Base-by-base conservation (phyloP, 2,329 filamentous ascomycete species). In the Clonostachys byssicola region DNA sequence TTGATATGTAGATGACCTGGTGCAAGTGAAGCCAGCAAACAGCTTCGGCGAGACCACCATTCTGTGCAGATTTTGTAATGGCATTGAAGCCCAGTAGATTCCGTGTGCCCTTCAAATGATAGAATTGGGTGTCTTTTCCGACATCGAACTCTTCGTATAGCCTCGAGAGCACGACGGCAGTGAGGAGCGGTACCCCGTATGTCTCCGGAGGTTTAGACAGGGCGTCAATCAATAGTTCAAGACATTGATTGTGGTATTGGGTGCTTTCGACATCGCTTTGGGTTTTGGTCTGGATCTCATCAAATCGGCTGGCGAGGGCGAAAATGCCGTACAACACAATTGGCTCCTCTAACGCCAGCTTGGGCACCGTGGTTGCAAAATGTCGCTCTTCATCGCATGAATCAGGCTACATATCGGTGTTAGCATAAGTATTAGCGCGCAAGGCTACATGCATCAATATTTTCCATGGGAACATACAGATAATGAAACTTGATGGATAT, bases 21-120 rank as follows among this genome's bases (percentile, higher is more conserved):
- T 66, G 58, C 23, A 71, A 56, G 33, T 65, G 68, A 1, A 70
- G 61, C 66, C 65, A 70, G 44, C 60, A 62, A 2, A 66, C 64
- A 1, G 66, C 65, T 43, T 71, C 67, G 6, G 67, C 62, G 8
- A 71, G 55, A 2, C 66, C 67, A 9, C 67, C 67, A 33, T 65
- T 58, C 5, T 59, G 56, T 3, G 62, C 62, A 20, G 69, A 68
- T 2, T 61, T 56, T 1, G 65, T 62, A 6, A 67, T 65, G 8
- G 56, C 62, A 13, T 52, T 45, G 16, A 56, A 50, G 43, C 67
- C 66, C 1, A 71, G 55, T 1, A 71, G 64, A 8, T 64, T 62
- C 0, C 63, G 60, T 3, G 64, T 64, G 2, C 67, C 67, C 33
- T 65, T 60, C 13, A 70, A 64, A 46, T 71, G 67, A 45, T 71